Conservation (phyloP, 2,329 filamentous ascomycete genomes). For the Apiospora rasikravindrae region DNA sequence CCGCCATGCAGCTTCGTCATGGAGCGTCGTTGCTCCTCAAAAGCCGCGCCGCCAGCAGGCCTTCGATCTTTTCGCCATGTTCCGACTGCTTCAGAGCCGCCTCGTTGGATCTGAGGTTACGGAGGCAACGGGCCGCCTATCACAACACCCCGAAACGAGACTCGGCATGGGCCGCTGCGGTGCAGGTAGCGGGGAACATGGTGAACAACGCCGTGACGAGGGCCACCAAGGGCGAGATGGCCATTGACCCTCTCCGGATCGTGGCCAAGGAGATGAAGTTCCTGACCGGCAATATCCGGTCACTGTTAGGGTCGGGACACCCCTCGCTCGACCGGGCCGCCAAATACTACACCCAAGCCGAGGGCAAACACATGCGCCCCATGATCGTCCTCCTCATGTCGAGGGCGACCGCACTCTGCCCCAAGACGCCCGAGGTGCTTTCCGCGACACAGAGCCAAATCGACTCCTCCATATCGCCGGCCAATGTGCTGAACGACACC, state of each 20-base stretch:
- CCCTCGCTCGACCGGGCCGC: constrained; percentile 92
- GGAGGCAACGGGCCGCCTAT: constrained; percentile 42
- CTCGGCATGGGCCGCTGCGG: constrained; percentile 79
- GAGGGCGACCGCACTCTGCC: constrained; percentile 81
- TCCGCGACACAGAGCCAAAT: constrained; percentile 42
- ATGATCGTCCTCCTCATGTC: constrained; percentile 97
- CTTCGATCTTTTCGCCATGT: constrained; percentile 44
- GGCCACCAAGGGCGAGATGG: constrained; percentile 59
- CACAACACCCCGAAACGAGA: constrained; percentile 52
- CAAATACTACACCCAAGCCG: constrained; percentile 96
- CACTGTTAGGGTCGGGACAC: constrained; percentile 92
- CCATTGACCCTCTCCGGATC: constrained; percentile 82
- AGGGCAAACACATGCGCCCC: constrained; percentile 96
- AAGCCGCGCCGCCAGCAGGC: constrained; percentile 42
- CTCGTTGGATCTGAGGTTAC: constrained; percentile 41
- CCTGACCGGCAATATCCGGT: constrained; percentile 89
- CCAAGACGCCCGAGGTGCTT: constrained; percentile 57
- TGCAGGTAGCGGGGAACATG: constrained; percentile 72
- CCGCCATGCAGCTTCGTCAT: constrained; percentile 59
- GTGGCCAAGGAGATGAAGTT: constrained; percentile 98
- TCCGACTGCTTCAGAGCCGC: constrained; percentile 44
- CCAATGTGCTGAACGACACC: constrained; percentile 71
- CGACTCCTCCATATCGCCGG: constrained; percentile 60
- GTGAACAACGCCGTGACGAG: constrained; percentile 71
- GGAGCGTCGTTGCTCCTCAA: constrained; percentile 57